Evolutionary conservation across 257 asterid genomes (phyloP).

Genomic region (Rubia yunnanensis): DNA sequence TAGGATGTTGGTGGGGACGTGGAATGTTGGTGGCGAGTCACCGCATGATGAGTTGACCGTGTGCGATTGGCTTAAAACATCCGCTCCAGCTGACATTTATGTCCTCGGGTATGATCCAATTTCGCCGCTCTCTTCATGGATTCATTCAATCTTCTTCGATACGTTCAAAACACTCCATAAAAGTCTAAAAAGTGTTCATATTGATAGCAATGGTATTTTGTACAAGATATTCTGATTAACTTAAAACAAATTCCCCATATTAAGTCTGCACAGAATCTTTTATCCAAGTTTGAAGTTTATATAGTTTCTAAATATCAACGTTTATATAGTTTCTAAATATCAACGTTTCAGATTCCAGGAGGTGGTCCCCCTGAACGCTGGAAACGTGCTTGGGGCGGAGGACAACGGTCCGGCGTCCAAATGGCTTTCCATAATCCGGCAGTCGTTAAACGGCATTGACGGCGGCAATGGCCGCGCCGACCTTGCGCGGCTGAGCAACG

Average conservation of each 20-base stretch:
- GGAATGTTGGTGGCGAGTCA: constrained; percentile 94
- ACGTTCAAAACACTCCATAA: not conserved
- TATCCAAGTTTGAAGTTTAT: too few relatives aligned
- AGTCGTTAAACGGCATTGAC: constrained; percentile 32
- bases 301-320: too few relatives aligned
- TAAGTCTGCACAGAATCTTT: too few relatives aligned
- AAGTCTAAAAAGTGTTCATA: not conserved
- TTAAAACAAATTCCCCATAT: too few relatives aligned
- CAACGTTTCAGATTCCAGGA: constrained; percentile 61
- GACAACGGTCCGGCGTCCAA: constrained; percentile 57
- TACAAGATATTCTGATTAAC: not conserved
- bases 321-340: too few relatives aligned
- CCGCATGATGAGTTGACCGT: constrained; percentile 50
- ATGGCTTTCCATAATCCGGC: constrained; percentile 62
- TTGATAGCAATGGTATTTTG: not conserved
- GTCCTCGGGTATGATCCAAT: constrained; percentile 56
- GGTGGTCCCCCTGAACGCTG: constrained; percentile 79
- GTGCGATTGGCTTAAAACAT: constrained; percentile 51
- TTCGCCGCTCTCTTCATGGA: not conserved
- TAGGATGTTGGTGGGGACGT: constrained; percentile 88
- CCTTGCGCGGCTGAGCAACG: not conserved
- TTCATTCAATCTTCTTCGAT: not conserved
- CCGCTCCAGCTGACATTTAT: constrained; percentile 62
- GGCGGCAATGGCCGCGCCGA: not conserved
- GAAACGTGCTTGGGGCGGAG: constrained; percentile 69